Evolutionary conservation across 2,329 filamentous ascomycete species (phyloP).

Genomic region (Helotiales sp.): DNA sequence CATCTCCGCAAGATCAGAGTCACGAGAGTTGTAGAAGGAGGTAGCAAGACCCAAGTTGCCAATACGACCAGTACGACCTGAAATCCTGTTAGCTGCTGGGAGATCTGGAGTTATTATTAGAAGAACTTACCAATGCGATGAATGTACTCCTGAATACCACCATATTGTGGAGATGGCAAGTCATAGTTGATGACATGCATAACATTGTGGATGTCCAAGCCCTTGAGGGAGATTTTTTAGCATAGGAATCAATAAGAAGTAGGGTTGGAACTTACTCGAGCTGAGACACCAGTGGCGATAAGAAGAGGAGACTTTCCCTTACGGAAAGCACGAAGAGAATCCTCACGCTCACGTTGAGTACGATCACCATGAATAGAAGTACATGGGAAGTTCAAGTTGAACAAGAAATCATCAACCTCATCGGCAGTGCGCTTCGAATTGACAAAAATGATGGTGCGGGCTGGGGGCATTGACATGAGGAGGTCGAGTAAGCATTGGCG

Average conservation of each 20-base stretch:
- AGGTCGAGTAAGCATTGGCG: slow-evolving; percentile 70
- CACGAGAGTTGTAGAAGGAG: slow-evolving; percentile 81
- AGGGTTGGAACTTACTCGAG: too few species aligned
- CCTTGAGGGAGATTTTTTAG: too few species aligned
- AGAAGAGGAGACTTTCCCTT: slow-evolving; percentile 74
- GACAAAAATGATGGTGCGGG: slow-evolving; percentile 86
- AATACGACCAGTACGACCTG: slow-evolving; percentile 90
- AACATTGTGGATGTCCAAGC: slow-evolving; percentile 84
- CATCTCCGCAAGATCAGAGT: slow-evolving; percentile 70
- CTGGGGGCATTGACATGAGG: slow-evolving; percentile 67
- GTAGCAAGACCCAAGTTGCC: slow-evolving; percentile 83
- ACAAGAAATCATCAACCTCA: slow-evolving; percentile 83
- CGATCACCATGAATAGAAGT: slow-evolving; percentile 88
- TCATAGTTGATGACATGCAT: slow-evolving; percentile 95
- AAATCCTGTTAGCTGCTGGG: slow-evolving; percentile 15
- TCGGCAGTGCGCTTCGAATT: slow-evolving; percentile 80
- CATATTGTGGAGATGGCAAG: slow-evolving; percentile 69
- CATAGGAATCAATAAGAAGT: too few species aligned
- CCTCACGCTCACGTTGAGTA: slow-evolving; percentile 88
- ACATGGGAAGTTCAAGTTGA: slow-evolving; percentile 74
- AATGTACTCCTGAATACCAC: slow-evolving; percentile 91
- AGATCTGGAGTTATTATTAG: not conserved
- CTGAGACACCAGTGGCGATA: slow-evolving; percentile 81
- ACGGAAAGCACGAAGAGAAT: slow-evolving; percentile 84
- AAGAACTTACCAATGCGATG: slow-evolving; percentile 79